A percentile compares a stretch with the other conserved stretches of the same genome.
Conservation (phyloP, 306 rosid species). For the Glycine soja region DNA sequence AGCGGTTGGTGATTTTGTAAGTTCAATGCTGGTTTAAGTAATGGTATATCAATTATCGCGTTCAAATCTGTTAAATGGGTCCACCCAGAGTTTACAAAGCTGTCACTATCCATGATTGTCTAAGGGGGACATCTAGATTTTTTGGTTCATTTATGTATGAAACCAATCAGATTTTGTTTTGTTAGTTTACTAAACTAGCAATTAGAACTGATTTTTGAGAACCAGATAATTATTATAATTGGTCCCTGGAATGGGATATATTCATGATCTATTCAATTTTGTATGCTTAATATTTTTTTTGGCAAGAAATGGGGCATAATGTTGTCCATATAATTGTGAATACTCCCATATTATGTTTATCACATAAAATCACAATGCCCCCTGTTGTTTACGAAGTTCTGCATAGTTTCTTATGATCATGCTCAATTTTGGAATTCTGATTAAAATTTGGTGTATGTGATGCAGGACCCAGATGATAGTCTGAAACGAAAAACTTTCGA, state of each 20-base stretch:
- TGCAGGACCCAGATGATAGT: conserved; percentile 98
- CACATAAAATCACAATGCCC: neutral
- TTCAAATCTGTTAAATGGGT: conserved; percentile 2
- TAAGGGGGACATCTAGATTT: neutral
- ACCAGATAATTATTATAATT: conserved; percentile 8
- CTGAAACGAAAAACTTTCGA: conserved; percentile 94
- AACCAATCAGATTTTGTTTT: conserved; percentile 12
- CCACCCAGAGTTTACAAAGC: neutral
- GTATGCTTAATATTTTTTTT: conserved; percentile 12
- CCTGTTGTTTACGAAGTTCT: conserved; percentile 8
- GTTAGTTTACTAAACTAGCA: conserved; percentile 18
- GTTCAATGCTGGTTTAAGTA: neutral
- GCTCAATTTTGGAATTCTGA: conserved; percentile 23
- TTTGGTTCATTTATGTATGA: neutral
- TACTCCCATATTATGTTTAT: neutral
- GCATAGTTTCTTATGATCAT: neutral
- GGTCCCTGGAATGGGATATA: conserved; percentile 4
- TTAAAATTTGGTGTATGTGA: conserved; percentile 43
- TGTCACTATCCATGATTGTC: neutral
- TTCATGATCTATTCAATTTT: conserved; percentile 13
- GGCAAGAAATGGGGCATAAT: conserved; percentile 12
- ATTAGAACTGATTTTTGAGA: conserved; percentile 13
- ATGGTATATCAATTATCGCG: neutral
- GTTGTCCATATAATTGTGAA: neutral
- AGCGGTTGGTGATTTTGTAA: neutral